A percentile compares a stretch with the other conserved stretches of the same genome.
These are phyloP conservation scores for Misopates orontium DNA, from an alignment of 257 asterid genomes.

Conservation along the genomic window DNA sequence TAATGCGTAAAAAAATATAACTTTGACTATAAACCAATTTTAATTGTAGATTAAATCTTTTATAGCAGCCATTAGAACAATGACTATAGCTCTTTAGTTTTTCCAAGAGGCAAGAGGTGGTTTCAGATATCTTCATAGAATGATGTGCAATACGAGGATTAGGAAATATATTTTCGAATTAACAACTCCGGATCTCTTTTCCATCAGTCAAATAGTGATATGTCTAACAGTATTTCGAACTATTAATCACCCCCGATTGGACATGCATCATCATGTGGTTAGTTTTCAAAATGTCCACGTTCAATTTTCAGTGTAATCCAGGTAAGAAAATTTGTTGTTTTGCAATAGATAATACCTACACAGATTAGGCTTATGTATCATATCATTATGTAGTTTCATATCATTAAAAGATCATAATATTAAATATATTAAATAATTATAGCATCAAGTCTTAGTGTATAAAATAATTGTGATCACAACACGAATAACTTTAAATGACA, in stretches of 20 bases:
- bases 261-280: not conserved
- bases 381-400: too few species aligned
- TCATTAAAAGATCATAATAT: too few species aligned
- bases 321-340: slow-evolving; percentile 37
- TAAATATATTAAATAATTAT: too few species aligned
- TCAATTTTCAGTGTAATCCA: slow-evolving; percentile 40
- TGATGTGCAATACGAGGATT: not conserved
- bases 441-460: too few species aligned
- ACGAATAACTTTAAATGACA: too few species aligned
- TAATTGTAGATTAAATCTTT: too few species aligned
- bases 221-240: slow-evolving; percentile 3
- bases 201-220: not conserved
- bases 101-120: too few species aligned
- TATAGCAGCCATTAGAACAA: not conserved
- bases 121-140: too few species aligned
- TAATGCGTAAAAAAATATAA: too few species aligned
- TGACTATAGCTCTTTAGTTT: not conserved
- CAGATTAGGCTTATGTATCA: too few species aligned
- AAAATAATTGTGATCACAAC: too few species aligned
- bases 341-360: slow-evolving; percentile 12
- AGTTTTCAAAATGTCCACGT: not conserved
- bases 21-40: too few species aligned
- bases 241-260: slow-evolving; percentile 30
- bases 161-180: not conserved
- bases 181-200: slow-evolving; percentile 2